Percentiles rank a stretch among this genome's conserved stretches.
phyloP scores from a whole-genome alignment of 495 filamentous ascomycete genomes.

The Neurospora hispaniola region DNA sequence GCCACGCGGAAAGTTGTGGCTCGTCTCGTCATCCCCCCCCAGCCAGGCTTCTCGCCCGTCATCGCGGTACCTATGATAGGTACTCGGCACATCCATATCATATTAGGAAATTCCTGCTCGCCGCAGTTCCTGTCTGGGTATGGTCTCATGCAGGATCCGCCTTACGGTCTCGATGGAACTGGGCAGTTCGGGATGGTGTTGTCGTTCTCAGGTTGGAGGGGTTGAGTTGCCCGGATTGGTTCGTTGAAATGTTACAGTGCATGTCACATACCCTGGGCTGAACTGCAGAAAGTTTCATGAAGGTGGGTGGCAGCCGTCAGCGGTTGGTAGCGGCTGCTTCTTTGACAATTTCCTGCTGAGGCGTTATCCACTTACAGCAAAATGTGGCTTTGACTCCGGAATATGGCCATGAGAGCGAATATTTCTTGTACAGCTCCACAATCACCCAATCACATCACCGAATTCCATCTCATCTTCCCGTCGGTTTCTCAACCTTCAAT shows the following conservation, averaged over 20 bases:
- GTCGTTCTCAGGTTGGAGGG: neutral
- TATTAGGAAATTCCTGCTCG: neutral
- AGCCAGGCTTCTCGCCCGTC: neutral
- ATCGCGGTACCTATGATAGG: neutral
- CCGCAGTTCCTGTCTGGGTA: neutral
- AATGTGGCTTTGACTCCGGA: neutral
- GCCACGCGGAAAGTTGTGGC: neutral
- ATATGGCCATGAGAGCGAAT: neutral
- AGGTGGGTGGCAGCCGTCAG: neutral
- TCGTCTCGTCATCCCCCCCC: neutral
- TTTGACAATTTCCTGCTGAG: neutral
- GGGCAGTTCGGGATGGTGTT: neutral
- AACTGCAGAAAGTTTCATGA: neutral
- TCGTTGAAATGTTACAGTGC: neutral
- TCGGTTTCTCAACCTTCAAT: neutral
- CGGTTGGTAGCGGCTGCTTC: neutral
- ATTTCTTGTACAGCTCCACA: neutral
- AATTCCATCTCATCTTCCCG: neutral
- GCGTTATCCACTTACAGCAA: neutral
- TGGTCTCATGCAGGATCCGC: neutral
- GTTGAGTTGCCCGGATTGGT: neutral
- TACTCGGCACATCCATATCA: neutral
- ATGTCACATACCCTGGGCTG: neutral
- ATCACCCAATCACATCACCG: neutral
- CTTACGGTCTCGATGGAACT: neutral